Evolutionary conservation across 1,139 yeast genomes (phyloP).

Genomic region (Torulaspora globosa): DNA sequence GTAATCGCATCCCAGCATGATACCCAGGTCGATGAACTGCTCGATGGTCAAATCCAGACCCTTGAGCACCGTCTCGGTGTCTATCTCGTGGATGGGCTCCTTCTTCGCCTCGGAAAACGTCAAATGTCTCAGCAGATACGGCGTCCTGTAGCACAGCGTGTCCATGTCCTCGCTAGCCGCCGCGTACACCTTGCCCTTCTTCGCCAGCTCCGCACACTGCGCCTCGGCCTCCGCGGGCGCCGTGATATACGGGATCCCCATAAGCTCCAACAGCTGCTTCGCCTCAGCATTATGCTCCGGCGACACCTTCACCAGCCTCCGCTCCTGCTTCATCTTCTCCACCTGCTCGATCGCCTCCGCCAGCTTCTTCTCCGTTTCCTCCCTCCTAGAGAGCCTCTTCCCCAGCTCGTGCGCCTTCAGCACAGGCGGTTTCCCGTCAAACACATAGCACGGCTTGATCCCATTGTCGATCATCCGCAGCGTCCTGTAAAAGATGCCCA

Average conservation of each 20-base stretch:
- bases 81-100: conserved; percentile 84
- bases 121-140: conserved; percentile 75
- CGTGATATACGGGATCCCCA: conserved; percentile 92
- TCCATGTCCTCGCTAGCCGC: conserved; percentile 99
- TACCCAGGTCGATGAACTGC: conserved; percentile 87
- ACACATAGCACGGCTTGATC: conserved; percentile 91
- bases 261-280: conserved; percentile 64
- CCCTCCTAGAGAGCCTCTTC: conserved; percentile 74
- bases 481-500: conserved; percentile 94
- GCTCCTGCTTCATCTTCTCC: conserved; percentile 76
- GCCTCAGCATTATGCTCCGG: conserved; percentile 93
- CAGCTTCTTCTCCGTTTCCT: conserved; percentile 66
- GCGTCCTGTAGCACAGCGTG: conserved; percentile 87
- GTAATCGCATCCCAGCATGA: conserved; percentile 92
- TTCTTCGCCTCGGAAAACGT: conserved; percentile 93
- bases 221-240: conserved; percentile 99
- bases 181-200: conserved; percentile 84
- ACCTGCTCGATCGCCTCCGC: conserved; percentile 50
- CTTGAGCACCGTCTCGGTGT: conserved; percentile 62
- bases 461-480: conserved; percentile 85
- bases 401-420: conserved; percentile 90
- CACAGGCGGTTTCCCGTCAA: conserved; percentile 88
- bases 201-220: conserved; percentile 91
- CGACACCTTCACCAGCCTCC: conserved; percentile 84
- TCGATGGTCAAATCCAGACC: conserved; percentile 68